Evolutionary conservation across 768 basidiomycete genomes (phyloP).

Genomic region (Boletus tomentosulus): DNA sequence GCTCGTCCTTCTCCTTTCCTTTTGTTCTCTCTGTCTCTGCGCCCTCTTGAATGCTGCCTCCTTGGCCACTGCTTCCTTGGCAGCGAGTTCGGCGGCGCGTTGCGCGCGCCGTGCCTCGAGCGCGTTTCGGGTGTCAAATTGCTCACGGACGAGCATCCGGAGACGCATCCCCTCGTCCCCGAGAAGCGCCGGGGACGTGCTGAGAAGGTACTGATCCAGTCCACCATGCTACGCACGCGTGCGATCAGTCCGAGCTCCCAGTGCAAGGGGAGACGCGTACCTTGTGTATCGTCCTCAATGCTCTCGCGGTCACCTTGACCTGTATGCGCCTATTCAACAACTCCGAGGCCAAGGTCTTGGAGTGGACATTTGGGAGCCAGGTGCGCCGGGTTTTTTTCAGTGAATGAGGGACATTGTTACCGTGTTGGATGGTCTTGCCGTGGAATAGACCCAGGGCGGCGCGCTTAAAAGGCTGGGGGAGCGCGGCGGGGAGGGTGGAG

Average conservation of each 20-base stretch:
- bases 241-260: not conserved
- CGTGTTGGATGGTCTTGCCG: slow-evolving; percentile 72
- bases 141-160: slow-evolving; percentile 38
- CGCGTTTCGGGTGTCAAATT: slow-evolving; percentile 19
- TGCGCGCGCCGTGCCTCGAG: slow-evolving; percentile 15
- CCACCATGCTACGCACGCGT: slow-evolving; percentile 50
- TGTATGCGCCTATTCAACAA: slow-evolving; percentile 52
- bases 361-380: slow-evolving; percentile 86
- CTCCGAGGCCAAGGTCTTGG: slow-evolving; percentile 68
- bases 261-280: slow-evolving; percentile 33
- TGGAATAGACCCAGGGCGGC: slow-evolving; percentile 79
- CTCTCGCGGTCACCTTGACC: slow-evolving; percentile 71
- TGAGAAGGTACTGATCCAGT: slow-evolving; percentile 63
- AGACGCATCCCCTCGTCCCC: slow-evolving; percentile 44
- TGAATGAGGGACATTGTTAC: slow-evolving; percentile 89
- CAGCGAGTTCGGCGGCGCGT: slow-evolving; percentile 18
- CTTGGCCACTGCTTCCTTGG: slow-evolving; percentile 8
- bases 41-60: slow-evolving; percentile 9
- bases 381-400: slow-evolving; percentile 82
- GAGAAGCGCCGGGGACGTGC: slow-evolving; percentile 37
- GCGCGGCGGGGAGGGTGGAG: slow-evolving; percentile 22
- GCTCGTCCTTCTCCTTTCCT: not conserved
- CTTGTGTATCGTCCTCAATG: slow-evolving; percentile 81
- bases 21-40: slow-evolving; percentile 6
- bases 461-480: slow-evolving; percentile 76